Evolutionary conservation across 495 filamentous ascomycete species (phyloP).

Genomic region (Chaetomium fimeti): DNA sequence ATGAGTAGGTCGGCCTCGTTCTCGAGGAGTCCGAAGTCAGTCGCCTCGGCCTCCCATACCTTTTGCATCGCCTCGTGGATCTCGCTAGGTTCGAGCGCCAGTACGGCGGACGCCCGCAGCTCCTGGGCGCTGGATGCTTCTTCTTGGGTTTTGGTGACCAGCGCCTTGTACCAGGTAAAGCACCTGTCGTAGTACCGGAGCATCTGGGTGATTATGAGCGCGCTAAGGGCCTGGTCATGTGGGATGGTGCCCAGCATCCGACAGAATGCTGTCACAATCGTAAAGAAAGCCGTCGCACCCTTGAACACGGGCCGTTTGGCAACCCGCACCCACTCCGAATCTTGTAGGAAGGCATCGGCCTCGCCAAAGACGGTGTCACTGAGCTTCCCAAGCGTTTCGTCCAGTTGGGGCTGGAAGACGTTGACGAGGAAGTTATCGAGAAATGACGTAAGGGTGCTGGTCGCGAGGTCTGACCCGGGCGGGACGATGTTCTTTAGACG

Average conservation of each 20-base stretch:
- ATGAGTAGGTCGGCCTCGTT: slow-evolving; percentile 71
- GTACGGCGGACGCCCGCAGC: slow-evolving; percentile 69
- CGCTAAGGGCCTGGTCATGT: slow-evolving; percentile 92
- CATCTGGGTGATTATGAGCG: slow-evolving; percentile 87
- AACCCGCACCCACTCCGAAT: slow-evolving; percentile 73
- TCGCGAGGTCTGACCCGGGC: slow-evolving; percentile 74
- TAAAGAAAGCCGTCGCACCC: slow-evolving; percentile 85
- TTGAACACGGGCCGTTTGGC: slow-evolving; percentile 87
- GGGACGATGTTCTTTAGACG: slow-evolving; percentile 90
- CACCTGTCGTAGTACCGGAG: slow-evolving; percentile 88
- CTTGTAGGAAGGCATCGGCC: slow-evolving; percentile 81
- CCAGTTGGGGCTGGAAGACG: slow-evolving; percentile 93
- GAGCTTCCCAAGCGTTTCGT: slow-evolving; percentile 89
- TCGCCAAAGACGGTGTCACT: slow-evolving; percentile 80
- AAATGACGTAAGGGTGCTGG: slow-evolving; percentile 88
- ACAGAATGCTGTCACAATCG: slow-evolving; percentile 83
- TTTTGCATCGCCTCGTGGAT: slow-evolving; percentile 63
- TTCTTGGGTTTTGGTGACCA: slow-evolving; percentile 58
- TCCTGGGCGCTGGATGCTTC: slow-evolving; percentile 38
- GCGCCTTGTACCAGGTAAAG: slow-evolving; percentile 78
- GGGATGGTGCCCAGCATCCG: slow-evolving; percentile 93
- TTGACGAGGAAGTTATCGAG: slow-evolving; percentile 98
- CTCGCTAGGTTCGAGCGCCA: slow-evolving; percentile 64
- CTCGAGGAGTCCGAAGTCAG: slow-evolving; percentile 47
- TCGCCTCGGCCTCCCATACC: slow-evolving; percentile 56